Base-by-base conservation (phyloP, 495 filamentous ascomycete species). In the Aspergillus incahuasiensis region DNA sequence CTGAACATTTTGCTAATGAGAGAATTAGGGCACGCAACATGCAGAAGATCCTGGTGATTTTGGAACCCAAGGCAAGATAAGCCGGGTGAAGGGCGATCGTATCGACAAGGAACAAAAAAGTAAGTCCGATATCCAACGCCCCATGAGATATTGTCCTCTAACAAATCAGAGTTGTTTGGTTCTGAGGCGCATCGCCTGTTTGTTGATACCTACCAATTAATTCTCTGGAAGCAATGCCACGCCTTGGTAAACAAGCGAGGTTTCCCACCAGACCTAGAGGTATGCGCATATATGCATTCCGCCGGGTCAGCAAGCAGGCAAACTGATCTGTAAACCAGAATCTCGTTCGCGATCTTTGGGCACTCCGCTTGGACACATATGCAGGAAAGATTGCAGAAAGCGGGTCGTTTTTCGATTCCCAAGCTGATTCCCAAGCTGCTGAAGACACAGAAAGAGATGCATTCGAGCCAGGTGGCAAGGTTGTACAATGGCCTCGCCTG, bases 171-270 rank as follows among this genome's bases (percentile, higher is more conserved):
- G 48, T 75, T 84, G 48, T 66, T 71, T 8, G 91, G 90, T 48
- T 74, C 76, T 45, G 73, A 82, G 40, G 92, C 86, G 22, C 78
- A 80, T 51, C 81, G 87, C 56, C 78, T 96, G n/a, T 96, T 85
- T 68, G 72, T 98, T 35, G 85, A 92, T 66, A 85, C 80, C 61
- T 83, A 90, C 50, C 94, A 97, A 69, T 71, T 97, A n/a, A 82
- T 98, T 25, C 71, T 92, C 1, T 82, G 85, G 74, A 88, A 89
- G 67, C 88, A 92, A 75, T 78, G 81, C 47, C 67, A 82, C 63
- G 84, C 77, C 60, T 68, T 91, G 42, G 72, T 90, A 8, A 72
- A 82, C 28, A 68, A 74, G 8, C 82, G 82, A 63, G 77, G 79
- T 0, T 82, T 89, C 57, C 85, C 87, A 20, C 68, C 73, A 46